phyloP scores from a whole-genome alignment of 2,329 filamentous ascomycete genomes.

The Fusarium siculi region DNA sequence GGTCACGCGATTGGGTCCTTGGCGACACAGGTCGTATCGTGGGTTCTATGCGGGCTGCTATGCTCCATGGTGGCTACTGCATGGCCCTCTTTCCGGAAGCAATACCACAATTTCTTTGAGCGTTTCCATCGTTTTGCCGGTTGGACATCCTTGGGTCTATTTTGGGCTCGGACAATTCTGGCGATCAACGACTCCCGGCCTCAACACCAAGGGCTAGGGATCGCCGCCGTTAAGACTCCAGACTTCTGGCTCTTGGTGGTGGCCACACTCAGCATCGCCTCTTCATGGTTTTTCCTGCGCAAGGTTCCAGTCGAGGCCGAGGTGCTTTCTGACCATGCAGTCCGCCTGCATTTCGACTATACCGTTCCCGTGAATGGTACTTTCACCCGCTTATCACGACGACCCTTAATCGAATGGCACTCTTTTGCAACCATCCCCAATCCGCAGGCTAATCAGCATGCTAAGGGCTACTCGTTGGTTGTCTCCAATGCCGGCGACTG shows the following conservation, averaged over 20 bases:
- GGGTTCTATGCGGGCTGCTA: conserved; percentile 67
- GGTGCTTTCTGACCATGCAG: conserved; percentile 76
- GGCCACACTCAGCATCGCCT: conserved; percentile 72
- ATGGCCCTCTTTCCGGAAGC: conserved; percentile 70
- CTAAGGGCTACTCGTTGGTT: conserved; percentile 71
- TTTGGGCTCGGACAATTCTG: conserved; percentile 72
- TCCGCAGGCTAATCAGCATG: conserved; percentile 48
- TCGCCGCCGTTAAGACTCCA: conserved; percentile 52
- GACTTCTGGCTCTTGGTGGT: conserved; percentile 74
- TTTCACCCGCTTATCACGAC: conserved; percentile 66
- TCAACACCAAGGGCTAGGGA: conserved; percentile 48
- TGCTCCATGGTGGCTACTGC: conserved; percentile 70
- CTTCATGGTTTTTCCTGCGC: conserved; percentile 79
- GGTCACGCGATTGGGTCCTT: conserved; percentile 51
- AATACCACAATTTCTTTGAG: conserved; percentile 76
- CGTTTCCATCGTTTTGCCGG: conserved; percentile 76
- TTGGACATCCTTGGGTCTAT: conserved; percentile 73
- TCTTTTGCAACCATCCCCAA: conserved; percentile 79
- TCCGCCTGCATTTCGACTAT: conserved; percentile 76
- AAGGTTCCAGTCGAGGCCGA: conserved; percentile 73
- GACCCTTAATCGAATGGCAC: conserved; percentile 77
- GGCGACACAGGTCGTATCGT: conserved; percentile 61
- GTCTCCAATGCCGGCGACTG: conserved; percentile 81
- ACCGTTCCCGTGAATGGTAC: conserved; percentile 62
- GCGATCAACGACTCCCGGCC: conserved; percentile 59